Evolutionary conservation across 805 yeast genomes (phyloP), one percentile per base, ranked within the genome.

Genomic region (Wickerhamomyces mucosus): DNA sequence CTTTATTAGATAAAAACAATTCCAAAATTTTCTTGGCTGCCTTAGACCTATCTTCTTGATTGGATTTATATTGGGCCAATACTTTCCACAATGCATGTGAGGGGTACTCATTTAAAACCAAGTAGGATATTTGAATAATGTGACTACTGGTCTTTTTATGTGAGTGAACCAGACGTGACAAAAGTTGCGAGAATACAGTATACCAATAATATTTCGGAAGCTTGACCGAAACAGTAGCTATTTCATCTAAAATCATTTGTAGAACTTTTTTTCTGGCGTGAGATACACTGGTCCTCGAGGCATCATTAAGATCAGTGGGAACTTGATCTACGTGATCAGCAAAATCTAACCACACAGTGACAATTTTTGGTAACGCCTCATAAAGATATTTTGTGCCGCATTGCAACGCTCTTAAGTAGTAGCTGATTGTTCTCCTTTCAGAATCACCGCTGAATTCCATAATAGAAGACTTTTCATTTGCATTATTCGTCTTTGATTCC

Each of bases 271-370:
- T n/a, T n/a, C n/a, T n/a, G n/a, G n/a, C n/a, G n/a, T n/a, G n/a
- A n/a, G n/a, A n/a, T n/a, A n/a, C n/a, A n/a, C n/a, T n/a, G n/a
- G n/a, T n/a, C n/a, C n/a, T n/a, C n/a, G n/a, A 6, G 11, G 11
- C 13, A 11, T 48, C 53, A n/a, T 26, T 26, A 7, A 43, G 14
- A 2, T 33, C 43, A 5, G 39, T 33, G 1, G 50, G 39, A 6
- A 47, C 46, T 5, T 46, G 51, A 15, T 38, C 34, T 18, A 47
- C 36, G 6, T 46, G 46, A 6, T 56, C 50, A 4, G 66, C 74
- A 51, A 78, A 81, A 44, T 88, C 95, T 16, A 92, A 60, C 98
- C 98, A 92, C 7, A 83, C 67, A 0, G 95, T 85, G 5, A 88
- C 68, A n/a, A 84, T 70, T 46, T 85, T 86, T 0, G 98, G 97